Base-by-base conservation (phyloP, 352 stramenopile genomes). In the Peronospora destructor region DNA sequence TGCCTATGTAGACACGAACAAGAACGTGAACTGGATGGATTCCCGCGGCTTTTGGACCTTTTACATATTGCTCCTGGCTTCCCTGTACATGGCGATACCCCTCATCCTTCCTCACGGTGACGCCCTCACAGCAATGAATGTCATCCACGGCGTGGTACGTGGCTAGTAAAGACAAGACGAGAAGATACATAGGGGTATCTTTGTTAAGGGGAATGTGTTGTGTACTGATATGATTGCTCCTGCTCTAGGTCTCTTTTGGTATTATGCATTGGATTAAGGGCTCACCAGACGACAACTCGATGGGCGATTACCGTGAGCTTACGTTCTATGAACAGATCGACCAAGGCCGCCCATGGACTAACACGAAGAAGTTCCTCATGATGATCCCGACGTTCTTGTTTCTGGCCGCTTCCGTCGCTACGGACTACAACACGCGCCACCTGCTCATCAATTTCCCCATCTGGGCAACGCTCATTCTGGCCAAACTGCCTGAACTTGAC, bases 241-340 rank as follows among this genome's bases (percentile, higher is more conserved):
- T 45, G 36, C 16, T 45, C 37, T 43, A 92, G 87, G 71, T 95
- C 29, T 95, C 86, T 16, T 97, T 97, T 46, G 72, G 85, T 25
- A 94, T 96, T 55, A 95, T 97, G 73, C 89, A 95, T 77, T 97
- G 93, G 90, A 91, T 97, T 52, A 97, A 97, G 68, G 93, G 94
- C 28, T 97, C 87, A 37, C 84, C 87, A 0, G 84, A 95, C 19
- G 88, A 96, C 64, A 92, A 94, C 53, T 94, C 76, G 45, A 89
- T 96, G 62, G 89, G 89, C 41, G 90, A 97, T 71, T 95, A 97
- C 71, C 84, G 91, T 35, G 87, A 91, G 56, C 85, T 97, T 61
- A 98, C 94, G 16, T 91, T 95, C 53, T 98, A 95, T 76, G 94
- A 98, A 66, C 94, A 98, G 70, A 90, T 98, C 40, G 89, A 97